A percentile compares a stretch with the other conserved stretches of the same genome.
These are phyloP conservation scores for Eimeria necatrix DNA, from an alignment of 169 alveolate species.

Conservation along the genomic window DNA sequence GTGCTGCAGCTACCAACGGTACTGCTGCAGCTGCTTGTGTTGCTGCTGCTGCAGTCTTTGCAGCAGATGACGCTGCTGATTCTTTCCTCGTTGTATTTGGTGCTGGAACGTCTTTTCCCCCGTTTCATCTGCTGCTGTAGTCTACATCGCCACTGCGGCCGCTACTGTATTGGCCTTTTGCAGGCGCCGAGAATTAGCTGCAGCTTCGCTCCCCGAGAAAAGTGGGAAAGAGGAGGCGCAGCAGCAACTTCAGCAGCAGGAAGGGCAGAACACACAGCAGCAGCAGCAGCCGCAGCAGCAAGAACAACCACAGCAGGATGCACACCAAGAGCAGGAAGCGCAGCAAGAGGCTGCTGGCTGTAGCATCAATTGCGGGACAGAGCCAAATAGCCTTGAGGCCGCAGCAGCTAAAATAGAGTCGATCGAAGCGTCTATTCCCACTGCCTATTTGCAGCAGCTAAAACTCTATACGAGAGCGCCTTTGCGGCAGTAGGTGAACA, in stretches of 20 bases:
- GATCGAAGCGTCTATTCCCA: neutral
- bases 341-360: constrained; percentile 4
- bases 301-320: neutral
- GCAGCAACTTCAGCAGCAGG: constrained; percentile 14
- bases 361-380: neutral
- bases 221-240: neutral
- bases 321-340: neutral
- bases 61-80: too few relatives aligned
- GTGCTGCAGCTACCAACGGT: neutral
- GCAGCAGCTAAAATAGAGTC: constrained; percentile 35
- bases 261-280: neutral
- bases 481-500: neutral
- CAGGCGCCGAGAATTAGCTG: neutral
- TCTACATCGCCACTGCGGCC: too few relatives aligned
- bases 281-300: constrained; percentile 40
- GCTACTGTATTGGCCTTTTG: neutral
- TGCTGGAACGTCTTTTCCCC: too few relatives aligned
- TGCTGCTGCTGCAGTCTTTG: neutral
- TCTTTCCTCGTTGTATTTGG: too few relatives aligned
- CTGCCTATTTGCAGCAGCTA: constrained; percentile 6
- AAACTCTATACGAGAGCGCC: neutral
- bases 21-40: neutral
- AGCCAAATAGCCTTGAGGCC: neutral
- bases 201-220: neutral
- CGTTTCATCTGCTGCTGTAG: too few relatives aligned